Evolutionary conservation across 2,329 filamentous ascomycete genomes (phyloP).

Genomic region (Apiospora saccharicola): DNA sequence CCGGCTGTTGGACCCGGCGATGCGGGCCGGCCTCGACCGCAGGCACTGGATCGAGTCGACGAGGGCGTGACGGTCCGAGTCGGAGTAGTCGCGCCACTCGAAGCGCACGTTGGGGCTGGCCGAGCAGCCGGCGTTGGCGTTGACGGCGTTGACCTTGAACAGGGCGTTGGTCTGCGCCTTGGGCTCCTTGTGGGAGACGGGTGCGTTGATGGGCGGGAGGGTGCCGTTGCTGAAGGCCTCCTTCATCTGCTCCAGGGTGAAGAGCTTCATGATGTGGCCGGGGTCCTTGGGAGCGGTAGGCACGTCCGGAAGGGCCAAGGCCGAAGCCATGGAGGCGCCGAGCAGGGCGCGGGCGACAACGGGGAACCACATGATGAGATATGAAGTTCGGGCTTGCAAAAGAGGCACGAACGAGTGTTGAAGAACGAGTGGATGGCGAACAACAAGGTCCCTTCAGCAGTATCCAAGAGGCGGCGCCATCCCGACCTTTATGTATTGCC

Average conservation of each 20-base stretch:
- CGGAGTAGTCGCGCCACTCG: constrained; percentile 43
- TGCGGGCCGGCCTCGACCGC: constrained; percentile 36
- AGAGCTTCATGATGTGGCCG: constrained; percentile 4
- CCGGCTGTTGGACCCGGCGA: constrained; percentile 37
- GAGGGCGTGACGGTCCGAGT: constrained; percentile 41
- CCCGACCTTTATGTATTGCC: constrained; percentile 17
- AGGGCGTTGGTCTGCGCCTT: background rate
- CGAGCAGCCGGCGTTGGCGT: constrained; percentile 25
- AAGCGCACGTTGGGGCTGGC: constrained; percentile 41
- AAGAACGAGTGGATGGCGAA: background rate
- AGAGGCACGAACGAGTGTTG: background rate
- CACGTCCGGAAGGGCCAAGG: constrained; percentile 10
- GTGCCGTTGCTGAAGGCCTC: constrained; percentile 18
- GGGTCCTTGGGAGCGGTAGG: constrained; percentile 1
- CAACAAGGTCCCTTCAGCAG: background rate
- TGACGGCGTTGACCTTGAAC: constrained; percentile 16
- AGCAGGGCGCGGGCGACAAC: constrained; percentile 21
- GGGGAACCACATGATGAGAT: constrained; percentile 22
- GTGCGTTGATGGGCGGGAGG: constrained; percentile 3
- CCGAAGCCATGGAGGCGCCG: constrained; percentile 18
- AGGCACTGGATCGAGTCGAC: constrained; percentile 42
- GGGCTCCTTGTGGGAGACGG: background rate
- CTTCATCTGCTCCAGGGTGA: constrained; percentile 24
- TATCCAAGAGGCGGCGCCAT: background rate
- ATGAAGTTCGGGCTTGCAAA: background rate